Conservation (phyloP, 192 early-diverging fungal species). For the Backusella liffmaniae region DNA sequence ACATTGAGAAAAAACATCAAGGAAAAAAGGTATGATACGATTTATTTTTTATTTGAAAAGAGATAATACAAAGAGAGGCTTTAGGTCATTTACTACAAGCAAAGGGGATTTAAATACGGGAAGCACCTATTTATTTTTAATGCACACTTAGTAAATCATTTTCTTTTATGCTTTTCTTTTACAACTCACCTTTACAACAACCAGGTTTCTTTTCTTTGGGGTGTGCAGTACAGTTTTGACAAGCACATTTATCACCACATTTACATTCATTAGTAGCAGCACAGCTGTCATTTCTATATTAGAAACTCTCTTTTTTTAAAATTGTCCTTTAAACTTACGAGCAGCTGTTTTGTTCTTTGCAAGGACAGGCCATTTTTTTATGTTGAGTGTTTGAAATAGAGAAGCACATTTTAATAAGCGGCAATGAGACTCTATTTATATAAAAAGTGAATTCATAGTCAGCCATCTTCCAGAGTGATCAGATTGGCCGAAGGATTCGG, state of each 20-base stretch:
- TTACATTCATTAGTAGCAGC: not conserved
- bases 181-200: not conserved
- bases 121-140: not conserved
- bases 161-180: not conserved
- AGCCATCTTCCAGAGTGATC: not conserved
- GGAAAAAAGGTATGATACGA: not conserved
- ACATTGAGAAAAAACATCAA: slow-evolving; percentile 1
- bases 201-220: not conserved
- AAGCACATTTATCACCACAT: slow-evolving; percentile 4
- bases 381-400: not conserved
- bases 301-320: not conserved
- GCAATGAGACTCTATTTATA: not conserved
- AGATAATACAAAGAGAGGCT: not conserved
- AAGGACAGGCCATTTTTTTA: slow-evolving; percentile 5
- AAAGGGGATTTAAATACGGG: not conserved
- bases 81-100: not conserved
- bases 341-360: slow-evolving; percentile 2
- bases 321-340: not conserved
- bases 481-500: not conserved
- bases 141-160: not conserved
- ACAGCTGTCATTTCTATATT: not conserved
- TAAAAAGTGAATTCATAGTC: not conserved
- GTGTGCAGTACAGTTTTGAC: slow-evolving; percentile 6
- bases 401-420: not conserved
- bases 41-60: not conserved